Evolutionary conservation across 1,284 basidiomycete species (phyloP).

Genomic region (Irpex sp.): DNA sequence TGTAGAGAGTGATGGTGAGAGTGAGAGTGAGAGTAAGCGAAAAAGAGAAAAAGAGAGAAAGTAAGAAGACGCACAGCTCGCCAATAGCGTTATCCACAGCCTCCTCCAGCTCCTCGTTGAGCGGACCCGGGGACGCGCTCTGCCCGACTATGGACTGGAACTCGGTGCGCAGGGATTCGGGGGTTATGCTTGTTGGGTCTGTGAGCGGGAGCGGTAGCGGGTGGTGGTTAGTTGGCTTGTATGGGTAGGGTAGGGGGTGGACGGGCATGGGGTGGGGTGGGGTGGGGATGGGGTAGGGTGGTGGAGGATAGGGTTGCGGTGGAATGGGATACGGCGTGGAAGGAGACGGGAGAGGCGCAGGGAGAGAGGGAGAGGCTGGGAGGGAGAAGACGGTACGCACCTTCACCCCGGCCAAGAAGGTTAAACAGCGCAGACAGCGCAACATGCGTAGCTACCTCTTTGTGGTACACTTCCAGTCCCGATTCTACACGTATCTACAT

Average conservation of each 20-base stretch:
- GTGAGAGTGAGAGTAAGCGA: background rate
- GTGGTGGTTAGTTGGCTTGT: too few species aligned
- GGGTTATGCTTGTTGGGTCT: conserved; percentile 21
- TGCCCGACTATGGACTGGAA: conserved; percentile 32
- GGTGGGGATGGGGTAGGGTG: too few species aligned
- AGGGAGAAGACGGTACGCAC: conserved; percentile 8
- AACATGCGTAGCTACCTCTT: conserved; percentile 61
- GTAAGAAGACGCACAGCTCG: conserved; percentile 65
- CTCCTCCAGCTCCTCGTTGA: conserved; percentile 61
- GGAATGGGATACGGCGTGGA: background rate
- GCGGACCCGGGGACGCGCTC: conserved; percentile 37
- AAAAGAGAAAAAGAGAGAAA: background rate
- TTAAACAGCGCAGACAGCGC: conserved; percentile 58
- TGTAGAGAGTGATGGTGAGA: too few species aligned
- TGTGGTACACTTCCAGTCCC: conserved; percentile 34
- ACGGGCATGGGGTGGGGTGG: too few species aligned
- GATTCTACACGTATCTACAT: conserved; percentile 10
- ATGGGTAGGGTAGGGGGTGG: background rate
- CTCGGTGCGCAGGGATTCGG: conserved; percentile 32
- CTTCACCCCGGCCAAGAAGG: conserved; percentile 24
- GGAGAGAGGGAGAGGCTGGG: background rate
- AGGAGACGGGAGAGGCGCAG: too few species aligned
- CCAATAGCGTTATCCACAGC: conserved; percentile 63
- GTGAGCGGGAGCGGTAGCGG: background rate
- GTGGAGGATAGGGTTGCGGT: too few species aligned